phyloP scores from a whole-genome alignment of 1,284 basidiomycete species.

The Psilocybe mexicana region DNA sequence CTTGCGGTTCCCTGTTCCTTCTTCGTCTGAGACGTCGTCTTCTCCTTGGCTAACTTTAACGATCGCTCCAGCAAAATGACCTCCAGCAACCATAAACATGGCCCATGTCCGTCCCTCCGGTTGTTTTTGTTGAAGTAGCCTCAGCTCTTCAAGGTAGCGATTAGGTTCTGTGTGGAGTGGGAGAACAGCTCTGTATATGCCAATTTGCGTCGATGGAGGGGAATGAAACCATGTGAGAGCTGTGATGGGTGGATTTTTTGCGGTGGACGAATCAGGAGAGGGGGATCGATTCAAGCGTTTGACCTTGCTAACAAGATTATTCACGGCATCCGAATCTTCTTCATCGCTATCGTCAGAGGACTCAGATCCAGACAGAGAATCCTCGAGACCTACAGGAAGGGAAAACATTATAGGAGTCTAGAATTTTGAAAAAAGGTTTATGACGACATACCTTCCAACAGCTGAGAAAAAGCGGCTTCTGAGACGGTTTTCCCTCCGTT shows the following conservation, averaged over 20 bases:
- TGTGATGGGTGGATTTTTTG: conserved; percentile 57
- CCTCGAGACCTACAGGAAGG: conserved; percentile 64
- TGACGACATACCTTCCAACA: conserved; percentile 71
- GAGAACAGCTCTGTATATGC: conserved; percentile 81
- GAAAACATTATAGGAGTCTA: not conserved
- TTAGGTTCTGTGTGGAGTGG: conserved; percentile 38
- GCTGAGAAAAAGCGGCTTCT: conserved; percentile 71
- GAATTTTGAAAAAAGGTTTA: not conserved
- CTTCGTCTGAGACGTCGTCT: conserved; percentile 45
- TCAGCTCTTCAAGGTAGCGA: conserved; percentile 60
- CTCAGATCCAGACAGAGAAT: conserved; percentile 88
- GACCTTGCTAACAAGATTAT: conserved; percentile 66
- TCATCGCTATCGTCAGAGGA: conserved; percentile 62
- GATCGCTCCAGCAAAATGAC: conserved; percentile 94
- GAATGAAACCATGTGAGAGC: conserved; percentile 91
- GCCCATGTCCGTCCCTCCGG: conserved; percentile 83
- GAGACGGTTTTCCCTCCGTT: conserved; percentile 60
- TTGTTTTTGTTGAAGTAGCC: conserved; percentile 62
- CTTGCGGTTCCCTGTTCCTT: conserved; percentile 53
- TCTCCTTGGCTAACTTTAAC: conserved; percentile 65
- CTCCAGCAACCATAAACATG: conserved; percentile 94
- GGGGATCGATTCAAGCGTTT: conserved; percentile 46
- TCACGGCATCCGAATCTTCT: conserved; percentile 66
- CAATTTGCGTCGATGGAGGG: conserved; percentile 83
- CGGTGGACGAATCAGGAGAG: conserved; percentile 43